Conservation (phyloP, 441 rosid genomes). For the Adansonia gregorii region DNA sequence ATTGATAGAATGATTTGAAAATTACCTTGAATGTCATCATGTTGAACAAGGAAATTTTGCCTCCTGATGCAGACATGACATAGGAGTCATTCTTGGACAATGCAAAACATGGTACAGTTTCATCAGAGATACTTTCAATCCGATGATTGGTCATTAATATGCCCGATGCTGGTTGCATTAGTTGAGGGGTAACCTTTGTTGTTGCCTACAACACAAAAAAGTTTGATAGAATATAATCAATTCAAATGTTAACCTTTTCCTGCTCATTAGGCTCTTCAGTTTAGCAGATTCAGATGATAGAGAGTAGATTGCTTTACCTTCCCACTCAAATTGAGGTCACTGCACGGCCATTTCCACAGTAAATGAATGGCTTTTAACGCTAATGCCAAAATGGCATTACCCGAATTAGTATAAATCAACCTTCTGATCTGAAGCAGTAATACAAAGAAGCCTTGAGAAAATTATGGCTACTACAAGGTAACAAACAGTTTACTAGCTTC, state of each 20-base stretch:
- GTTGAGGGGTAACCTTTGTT: conserved; percentile 46
- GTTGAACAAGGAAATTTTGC: conserved; percentile 61
- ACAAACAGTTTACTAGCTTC: background rate
- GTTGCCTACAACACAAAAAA: conserved; percentile 49
- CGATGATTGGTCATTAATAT: conserved; percentile 56
- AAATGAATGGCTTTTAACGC: conserved; percentile 52
- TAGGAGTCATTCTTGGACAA: conserved; percentile 69
- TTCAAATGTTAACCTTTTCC: conserved; percentile 17
- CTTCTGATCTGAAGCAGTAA: conserved; percentile 48
- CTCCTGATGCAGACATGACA: conserved; percentile 68
- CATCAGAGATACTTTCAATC: conserved; percentile 37
- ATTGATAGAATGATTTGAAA: background rate
- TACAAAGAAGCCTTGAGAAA: conserved; percentile 23
- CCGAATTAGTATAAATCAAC: conserved; percentile 54
- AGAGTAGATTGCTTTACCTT: conserved; percentile 42
- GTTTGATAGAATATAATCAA: conserved; percentile 13
- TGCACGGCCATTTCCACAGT: conserved; percentile 56
- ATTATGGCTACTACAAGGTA: conserved; percentile 9
- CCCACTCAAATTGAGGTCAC: conserved; percentile 41
- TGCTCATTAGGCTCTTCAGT: conserved; percentile 9
- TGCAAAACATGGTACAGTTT: conserved; percentile 59
- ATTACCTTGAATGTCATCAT: conserved; percentile 60
- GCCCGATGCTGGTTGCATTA: conserved; percentile 52
- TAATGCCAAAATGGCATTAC: conserved; percentile 52
- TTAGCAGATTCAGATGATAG: background rate